Percentiles rank a stretch among this genome's conserved stretches.
These are phyloP conservation scores for Trichoderma sp. DNA, from an alignment of 2,329 filamentous ascomycete genomes.

Conservation along the genomic window DNA sequence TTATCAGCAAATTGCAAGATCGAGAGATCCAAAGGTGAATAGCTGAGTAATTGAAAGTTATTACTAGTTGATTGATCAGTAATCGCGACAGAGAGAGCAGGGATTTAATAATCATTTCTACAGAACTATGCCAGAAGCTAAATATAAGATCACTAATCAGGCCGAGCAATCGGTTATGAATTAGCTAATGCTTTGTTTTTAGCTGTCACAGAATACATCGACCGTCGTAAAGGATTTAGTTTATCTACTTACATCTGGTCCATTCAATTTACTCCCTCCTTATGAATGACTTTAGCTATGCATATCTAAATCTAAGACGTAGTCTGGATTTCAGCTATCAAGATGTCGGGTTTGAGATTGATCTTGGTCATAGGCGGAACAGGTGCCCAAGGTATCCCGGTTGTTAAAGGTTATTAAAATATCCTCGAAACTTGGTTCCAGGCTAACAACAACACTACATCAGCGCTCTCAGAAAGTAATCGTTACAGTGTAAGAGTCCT, in stretches of 20 bases:
- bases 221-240: neutral
- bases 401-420: neutral
- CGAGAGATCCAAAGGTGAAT: neutral
- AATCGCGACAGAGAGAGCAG: neutral
- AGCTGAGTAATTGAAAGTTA: neutral
- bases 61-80: neutral
- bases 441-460: neutral
- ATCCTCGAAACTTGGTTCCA: neutral
- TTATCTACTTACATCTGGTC: neutral
- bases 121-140: neutral
- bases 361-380: neutral
- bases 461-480: neutral
- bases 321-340: neutral
- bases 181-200: neutral
- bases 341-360: neutral
- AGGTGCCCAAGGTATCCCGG: neutral
- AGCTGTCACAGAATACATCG: neutral
- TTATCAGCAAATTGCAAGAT: too few species aligned
- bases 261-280: neutral
- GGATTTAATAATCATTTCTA: neutral
- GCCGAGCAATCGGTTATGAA: fast-evolving
- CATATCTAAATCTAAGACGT: neutral
- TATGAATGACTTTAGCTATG: neutral
- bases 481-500: neutral
- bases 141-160: too few species aligned